phyloP scores from a whole-genome alignment of 2,329 filamentous ascomycete genomes.

The Paraconiothyrium brasiliense region DNA sequence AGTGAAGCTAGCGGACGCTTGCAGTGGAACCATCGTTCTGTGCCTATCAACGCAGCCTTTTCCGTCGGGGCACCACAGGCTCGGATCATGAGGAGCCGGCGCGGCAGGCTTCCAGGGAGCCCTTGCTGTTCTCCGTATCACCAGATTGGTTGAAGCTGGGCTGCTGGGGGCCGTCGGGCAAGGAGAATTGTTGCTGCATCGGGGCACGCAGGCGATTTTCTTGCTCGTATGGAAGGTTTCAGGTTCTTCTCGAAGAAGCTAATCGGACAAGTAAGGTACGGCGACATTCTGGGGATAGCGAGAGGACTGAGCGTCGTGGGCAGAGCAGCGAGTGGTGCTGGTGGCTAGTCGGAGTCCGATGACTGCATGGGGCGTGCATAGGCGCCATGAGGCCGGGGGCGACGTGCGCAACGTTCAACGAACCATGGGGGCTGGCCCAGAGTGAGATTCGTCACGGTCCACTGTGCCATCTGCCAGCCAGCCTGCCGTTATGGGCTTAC shows the following conservation, averaged over 20 bases:
- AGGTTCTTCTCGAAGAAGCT: conserved; percentile 36
- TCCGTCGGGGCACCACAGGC: conserved; percentile 1
- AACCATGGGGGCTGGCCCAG: conserved; percentile 20
- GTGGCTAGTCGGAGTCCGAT: conserved; percentile 40
- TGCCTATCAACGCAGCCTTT: background rate
- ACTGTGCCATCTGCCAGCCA: no score
- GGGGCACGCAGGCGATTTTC: conserved; percentile 1
- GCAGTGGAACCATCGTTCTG: background rate
- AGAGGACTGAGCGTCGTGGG: background rate
- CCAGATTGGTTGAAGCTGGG: background rate
- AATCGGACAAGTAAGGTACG: conserved; percentile 23
- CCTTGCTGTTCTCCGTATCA: conserved; percentile 1
- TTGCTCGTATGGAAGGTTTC: conserved; percentile 31
- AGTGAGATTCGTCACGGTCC: conserved; percentile 29
- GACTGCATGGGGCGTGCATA: conserved; percentile 33
- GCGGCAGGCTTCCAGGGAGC: background rate
- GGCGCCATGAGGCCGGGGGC: conserved; percentile 3
- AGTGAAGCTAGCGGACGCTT: background rate
- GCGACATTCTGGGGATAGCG: conserved; percentile 20
- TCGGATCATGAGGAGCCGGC: conserved; percentile 8
- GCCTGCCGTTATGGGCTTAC: background rate
- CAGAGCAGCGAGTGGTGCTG: conserved; percentile 8
- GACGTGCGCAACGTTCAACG: conserved; percentile 13
- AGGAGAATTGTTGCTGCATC: conserved; percentile 11
- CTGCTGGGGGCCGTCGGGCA: conserved; percentile 1